Percentiles rank a stretch among this genome's conserved stretches.
These are phyloP conservation scores for Trichophyton equinum DNA, from an alignment of 2,329 filamentous ascomycete species.

Conservation along the genomic window DNA sequence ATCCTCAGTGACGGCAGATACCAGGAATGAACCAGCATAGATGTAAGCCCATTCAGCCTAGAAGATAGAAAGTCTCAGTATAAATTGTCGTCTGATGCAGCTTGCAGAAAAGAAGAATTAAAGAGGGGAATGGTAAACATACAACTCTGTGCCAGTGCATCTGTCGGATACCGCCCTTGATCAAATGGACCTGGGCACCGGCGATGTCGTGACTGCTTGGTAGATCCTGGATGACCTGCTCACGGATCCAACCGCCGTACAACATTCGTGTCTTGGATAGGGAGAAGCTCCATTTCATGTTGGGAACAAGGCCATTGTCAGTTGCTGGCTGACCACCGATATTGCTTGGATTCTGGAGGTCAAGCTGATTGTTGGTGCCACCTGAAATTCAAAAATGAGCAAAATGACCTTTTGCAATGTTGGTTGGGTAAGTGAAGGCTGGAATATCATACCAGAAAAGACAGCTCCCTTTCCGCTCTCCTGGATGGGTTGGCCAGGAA, in stretches of 20 bases:
- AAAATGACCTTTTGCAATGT: not conserved
- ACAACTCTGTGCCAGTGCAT: slow-evolving; percentile 58
- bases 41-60: slow-evolving; percentile 57
- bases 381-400: slow-evolving; percentile 31
- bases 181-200: slow-evolving; percentile 55
- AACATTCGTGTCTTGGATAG: slow-evolving; percentile 52
- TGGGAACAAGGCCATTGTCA: slow-evolving; percentile 51
- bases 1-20: slow-evolving; percentile 51
- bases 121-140: slow-evolving; percentile 19
- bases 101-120: not conserved
- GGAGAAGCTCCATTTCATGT: slow-evolving; percentile 58
- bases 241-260: slow-evolving; percentile 53
- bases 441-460: slow-evolving; percentile 39
- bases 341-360: slow-evolving; percentile 52
- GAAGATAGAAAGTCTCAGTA: not conserved
- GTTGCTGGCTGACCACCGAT: slow-evolving; percentile 46
- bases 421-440: not conserved
- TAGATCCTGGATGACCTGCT: slow-evolving; percentile 55
- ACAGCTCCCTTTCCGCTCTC: slow-evolving; percentile 46
- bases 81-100: not conserved
- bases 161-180: slow-evolving; percentile 53
- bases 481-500: slow-evolving; percentile 42
- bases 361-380: slow-evolving; percentile 50
- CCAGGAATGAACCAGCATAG: slow-evolving; percentile 44
- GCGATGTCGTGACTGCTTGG: slow-evolving; percentile 54